Evolutionary conservation across 1,139 yeast genomes (phyloP).

Genomic region (Geotrichum restrictum): DNA sequence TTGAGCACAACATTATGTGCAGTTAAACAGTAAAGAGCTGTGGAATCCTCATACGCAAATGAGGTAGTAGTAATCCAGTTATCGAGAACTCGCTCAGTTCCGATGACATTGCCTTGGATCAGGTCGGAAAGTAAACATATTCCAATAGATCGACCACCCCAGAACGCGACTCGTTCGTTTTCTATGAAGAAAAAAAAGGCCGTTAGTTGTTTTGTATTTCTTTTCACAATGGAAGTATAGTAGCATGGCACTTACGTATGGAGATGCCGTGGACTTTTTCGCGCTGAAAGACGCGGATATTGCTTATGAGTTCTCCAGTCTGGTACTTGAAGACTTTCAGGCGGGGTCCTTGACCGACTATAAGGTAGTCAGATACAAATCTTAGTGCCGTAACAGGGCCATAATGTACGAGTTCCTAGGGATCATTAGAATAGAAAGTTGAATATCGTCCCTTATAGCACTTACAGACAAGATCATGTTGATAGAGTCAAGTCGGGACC

Average conservation of each 20-base stretch:
- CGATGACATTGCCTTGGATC: conserved; percentile 14
- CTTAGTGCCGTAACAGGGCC: conserved; percentile 74
- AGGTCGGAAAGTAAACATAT: conserved; percentile 30
- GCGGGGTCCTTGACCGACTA: conserved; percentile 75
- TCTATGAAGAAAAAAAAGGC: not conserved
- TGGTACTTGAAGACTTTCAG: conserved; percentile 53
- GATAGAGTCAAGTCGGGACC: not conserved
- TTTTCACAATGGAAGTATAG: too few species aligned
- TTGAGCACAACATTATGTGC: conserved; percentile 73
- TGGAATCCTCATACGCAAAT: conserved; percentile 43
- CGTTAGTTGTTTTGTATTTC: too few species aligned
- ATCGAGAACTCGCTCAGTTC: conserved; percentile 50
- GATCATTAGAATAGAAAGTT: not conserved
- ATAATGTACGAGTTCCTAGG: conserved; percentile 42
- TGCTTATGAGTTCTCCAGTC: conserved; percentile 41
- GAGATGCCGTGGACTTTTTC: conserved; percentile 79
- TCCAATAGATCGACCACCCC: conserved; percentile 71
- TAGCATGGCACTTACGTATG: conserved; percentile 32
- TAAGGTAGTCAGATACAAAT: conserved; percentile 42
- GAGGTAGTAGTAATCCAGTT: conserved; percentile 76
- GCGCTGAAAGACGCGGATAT: conserved; percentile 53
- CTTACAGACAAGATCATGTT: conserved; percentile 8
- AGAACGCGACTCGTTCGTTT: conserved; percentile 44
- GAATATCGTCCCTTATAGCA: not conserved
- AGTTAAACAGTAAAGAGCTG: conserved; percentile 48